phyloP scores from a whole-genome alignment of 495 filamentous ascomycete species.

The Penicillium bovifimosum region DNA sequence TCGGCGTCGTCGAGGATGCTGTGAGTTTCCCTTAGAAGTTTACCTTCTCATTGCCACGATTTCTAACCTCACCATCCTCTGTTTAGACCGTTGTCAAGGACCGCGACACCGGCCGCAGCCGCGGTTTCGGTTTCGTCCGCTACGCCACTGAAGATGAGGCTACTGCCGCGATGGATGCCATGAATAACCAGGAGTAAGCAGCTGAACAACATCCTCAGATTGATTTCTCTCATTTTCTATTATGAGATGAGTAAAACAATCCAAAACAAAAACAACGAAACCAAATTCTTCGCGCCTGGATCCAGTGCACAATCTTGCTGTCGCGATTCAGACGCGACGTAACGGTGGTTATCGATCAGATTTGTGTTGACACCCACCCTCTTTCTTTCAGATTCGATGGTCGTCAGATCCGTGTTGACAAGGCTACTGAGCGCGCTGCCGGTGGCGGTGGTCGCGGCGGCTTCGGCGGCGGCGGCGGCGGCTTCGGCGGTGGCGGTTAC shows the following conservation, averaged over 20 bases:
- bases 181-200: constrained; percentile 92
- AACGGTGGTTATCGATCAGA: not conserved
- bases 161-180: constrained; percentile 67
- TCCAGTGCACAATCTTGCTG: not conserved
- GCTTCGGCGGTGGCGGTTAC: constrained; percentile 29
- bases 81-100: constrained; percentile 93
- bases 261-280: not conserved
- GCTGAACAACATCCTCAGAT: not conserved
- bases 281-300: not conserved
- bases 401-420: constrained; percentile 91
- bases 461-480: constrained; percentile 32
- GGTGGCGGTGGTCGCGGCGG: constrained; percentile 33
- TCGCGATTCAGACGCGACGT: not conserved
- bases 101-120: constrained; percentile 85
- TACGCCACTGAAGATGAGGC: constrained; percentile 76
- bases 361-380: not conserved
- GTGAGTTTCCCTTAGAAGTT: not conserved
- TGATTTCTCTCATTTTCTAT: too few relatives aligned
- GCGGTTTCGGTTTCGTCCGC: constrained; percentile 95
- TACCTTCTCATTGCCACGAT: too few relatives aligned
- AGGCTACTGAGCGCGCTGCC: constrained; percentile 71
- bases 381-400: constrained; percentile 79
- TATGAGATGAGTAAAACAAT: too few relatives aligned
- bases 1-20: constrained; percentile 7
- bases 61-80: not conserved